A percentile compares a stretch with the other conserved stretches of the same genome.
Evolutionary conservation across 768 basidiomycete genomes (phyloP).

Genomic region (Podaxis sp.): DNA sequence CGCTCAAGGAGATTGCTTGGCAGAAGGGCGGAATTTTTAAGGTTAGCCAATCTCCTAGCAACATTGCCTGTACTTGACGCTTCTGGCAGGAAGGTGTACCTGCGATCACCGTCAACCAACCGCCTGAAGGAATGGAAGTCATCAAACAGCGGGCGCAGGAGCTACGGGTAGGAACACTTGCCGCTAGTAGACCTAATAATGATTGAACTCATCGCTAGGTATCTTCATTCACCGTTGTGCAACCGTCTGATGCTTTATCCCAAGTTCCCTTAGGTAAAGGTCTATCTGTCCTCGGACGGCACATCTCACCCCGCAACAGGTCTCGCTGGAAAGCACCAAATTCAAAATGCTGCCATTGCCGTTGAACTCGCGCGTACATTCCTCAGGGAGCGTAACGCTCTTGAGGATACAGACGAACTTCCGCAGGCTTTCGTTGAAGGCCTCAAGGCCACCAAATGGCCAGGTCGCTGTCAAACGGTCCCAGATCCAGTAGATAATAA

Average conservation of each 20-base stretch:
- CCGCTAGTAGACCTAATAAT: neutral
- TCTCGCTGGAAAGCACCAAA: conserved; percentile 82
- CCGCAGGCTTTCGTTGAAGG: conserved; percentile 57
- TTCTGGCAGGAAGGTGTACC: conserved; percentile 66
- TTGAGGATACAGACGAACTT: conserved; percentile 33
- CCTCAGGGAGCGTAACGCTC: conserved; percentile 34
- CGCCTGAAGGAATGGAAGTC: conserved; percentile 61
- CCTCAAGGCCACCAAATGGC: conserved; percentile 77
- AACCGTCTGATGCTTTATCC: conserved; percentile 33
- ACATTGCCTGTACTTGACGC: conserved; percentile 5
- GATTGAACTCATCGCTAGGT: conserved; percentile 38
- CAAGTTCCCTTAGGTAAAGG: conserved; percentile 59
- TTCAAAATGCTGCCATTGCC: conserved; percentile 85
- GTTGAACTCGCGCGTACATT: conserved; percentile 70
- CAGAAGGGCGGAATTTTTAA: conserved; percentile 99
- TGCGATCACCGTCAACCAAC: conserved; percentile 82
- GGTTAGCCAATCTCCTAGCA: conserved; percentile 33
- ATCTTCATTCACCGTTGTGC: conserved; percentile 66
- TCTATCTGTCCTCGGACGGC: conserved; percentile 11
- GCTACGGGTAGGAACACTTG: conserved; percentile 45
- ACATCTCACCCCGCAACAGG: conserved; percentile 43
- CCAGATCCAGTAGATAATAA: conserved; percentile 49
- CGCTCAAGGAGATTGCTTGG: conserved; percentile 84
- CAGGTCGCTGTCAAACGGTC: conserved; percentile 90
- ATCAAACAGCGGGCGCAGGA: conserved; percentile 67